Evolutionary conservation across 306 rosid species (phyloP), one percentile per base, ranked within the genome.

Genomic region (Cucumis hystrix): DNA sequence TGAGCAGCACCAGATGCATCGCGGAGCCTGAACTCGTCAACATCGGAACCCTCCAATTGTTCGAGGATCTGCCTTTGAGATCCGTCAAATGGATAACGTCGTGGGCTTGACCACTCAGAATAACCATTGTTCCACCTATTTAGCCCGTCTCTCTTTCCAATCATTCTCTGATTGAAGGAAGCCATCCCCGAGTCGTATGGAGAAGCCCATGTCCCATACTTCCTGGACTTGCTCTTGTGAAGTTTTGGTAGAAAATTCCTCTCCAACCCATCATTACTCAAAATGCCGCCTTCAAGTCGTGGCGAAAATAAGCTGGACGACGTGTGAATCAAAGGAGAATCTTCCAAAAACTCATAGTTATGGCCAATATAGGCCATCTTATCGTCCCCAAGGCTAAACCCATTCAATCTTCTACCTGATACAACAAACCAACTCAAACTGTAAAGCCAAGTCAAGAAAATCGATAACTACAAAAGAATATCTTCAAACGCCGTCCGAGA

Each of bases 391-490:
- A 62, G 80, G 21, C 87, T 83, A 62, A 78, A 86, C 54, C 92
- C 91, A 81, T 84, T 87, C 72, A 80, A 64, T 92, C 99, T 92
- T 82, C 93, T 87, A 81, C 96, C 98, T 96, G 96, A 60, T 57
- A 30, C 33, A 78, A 67, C 79, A 90, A 14, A 80, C 40, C 78
- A 65, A 88, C 75, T 77, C 5, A 68, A 40, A 72, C 58, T 37
- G 67, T 49, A 60, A 43, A 39, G 61, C 28, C 55, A 37, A 77
- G 23, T 60, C 41, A 30, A 77, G 16, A 77, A 59, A 47, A 14
- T 28, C 3, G 1, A 28, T 39, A 41, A 57, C 35, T 57, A 59
- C 17, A 67, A 61, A 79, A 74, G 62, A 80, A 81, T 64, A 14
- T 58, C 58, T n/a, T 54, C 58, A 60, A 23, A 83, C 20, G 25